These are phyloP conservation scores for Pisolithus tinctorius DNA, from an alignment of 768 basidiomycete genomes.

Conservation along the genomic window DNA sequence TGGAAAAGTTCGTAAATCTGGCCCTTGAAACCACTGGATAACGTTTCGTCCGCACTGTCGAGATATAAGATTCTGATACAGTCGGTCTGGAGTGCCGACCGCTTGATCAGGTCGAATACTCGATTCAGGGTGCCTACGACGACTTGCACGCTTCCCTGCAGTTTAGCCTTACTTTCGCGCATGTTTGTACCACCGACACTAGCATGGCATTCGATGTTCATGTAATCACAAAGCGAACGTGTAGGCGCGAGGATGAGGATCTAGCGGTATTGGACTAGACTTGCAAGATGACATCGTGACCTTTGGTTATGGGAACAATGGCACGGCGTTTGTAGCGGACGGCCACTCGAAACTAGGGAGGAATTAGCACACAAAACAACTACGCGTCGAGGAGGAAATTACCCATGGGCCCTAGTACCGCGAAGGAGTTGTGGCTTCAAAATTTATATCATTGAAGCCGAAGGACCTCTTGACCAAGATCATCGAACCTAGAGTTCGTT, in stretches of 20 bases:
- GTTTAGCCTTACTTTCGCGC: conserved; percentile 95
- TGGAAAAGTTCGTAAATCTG: conserved; percentile 99
- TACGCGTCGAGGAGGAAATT: conserved; percentile 7
- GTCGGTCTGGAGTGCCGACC: conserved; percentile 81
- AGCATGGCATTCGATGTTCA: conserved; percentile 93
- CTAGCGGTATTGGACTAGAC: conserved; percentile 99
- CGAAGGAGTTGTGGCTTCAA: conserved; percentile 94
- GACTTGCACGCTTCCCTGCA: conserved; percentile 85
- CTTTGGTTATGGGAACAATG: conserved; percentile 96
- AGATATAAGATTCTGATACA: conserved; percentile 86
- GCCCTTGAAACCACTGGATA: conserved; percentile 98
- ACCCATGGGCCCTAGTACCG: conserved; percentile 98
- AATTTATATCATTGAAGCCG: conserved; percentile 96
- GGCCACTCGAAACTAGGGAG: conserved; percentile 86
- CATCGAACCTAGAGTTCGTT: no score
- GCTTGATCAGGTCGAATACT: conserved; percentile 97
- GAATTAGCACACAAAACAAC: conserved; percentile 4
- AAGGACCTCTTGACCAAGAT: background rate
- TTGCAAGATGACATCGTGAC: conserved; percentile 97
- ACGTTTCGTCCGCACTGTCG: conserved; percentile 98
- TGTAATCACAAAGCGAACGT: conserved; percentile 90
- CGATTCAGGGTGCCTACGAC: conserved; percentile 96
- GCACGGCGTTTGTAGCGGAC: conserved; percentile 97
- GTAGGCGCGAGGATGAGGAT: conserved; percentile 97
- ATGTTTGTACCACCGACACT: conserved; percentile 98